Conservation (phyloP, 2,329 filamentous ascomycete genomes). For the Chaetomium sp. region DNA sequence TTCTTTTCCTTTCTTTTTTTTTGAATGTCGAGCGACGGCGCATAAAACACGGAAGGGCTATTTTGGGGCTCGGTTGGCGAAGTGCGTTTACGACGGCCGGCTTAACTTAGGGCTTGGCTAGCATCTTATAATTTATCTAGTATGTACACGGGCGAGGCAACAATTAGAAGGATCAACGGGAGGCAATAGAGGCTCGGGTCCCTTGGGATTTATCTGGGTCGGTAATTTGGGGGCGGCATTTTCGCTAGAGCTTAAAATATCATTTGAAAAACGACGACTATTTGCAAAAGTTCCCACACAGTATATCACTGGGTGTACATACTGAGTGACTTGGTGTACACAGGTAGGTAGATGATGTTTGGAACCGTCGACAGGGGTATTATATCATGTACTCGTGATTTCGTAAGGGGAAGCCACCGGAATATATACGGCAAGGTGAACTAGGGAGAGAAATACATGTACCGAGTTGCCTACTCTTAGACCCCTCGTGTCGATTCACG, state of each 20-base stretch:
- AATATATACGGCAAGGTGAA: not conserved
- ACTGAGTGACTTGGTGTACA: not conserved
- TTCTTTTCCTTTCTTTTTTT: constrained; percentile 6
- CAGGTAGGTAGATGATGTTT: not conserved
- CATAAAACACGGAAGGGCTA: constrained; percentile 12
- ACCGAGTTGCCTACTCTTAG: too few species aligned
- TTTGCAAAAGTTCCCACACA: too few species aligned
- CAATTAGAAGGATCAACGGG: not conserved
- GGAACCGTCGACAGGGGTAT: not conserved
- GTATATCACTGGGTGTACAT: too few species aligned
- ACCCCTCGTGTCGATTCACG: too few species aligned
- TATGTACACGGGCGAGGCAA: not conserved
- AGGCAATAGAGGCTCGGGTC: too few species aligned
- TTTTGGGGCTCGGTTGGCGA: constrained; percentile 2
- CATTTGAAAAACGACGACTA: too few species aligned
- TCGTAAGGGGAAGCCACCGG: not conserved
- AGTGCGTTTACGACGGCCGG: not conserved
- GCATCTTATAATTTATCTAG: not conserved
- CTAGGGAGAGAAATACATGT: not conserved
- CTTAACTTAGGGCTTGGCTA: not conserved
- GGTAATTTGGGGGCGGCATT: too few species aligned
- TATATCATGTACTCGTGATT: constrained; percentile 5
- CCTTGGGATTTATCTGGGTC: too few species aligned
- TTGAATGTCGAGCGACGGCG: constrained; percentile 20
- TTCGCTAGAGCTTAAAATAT: too few species aligned